Evolutionary conservation across 345 rosid species (phyloP).

Genomic region (Syzygium jambos): DNA sequence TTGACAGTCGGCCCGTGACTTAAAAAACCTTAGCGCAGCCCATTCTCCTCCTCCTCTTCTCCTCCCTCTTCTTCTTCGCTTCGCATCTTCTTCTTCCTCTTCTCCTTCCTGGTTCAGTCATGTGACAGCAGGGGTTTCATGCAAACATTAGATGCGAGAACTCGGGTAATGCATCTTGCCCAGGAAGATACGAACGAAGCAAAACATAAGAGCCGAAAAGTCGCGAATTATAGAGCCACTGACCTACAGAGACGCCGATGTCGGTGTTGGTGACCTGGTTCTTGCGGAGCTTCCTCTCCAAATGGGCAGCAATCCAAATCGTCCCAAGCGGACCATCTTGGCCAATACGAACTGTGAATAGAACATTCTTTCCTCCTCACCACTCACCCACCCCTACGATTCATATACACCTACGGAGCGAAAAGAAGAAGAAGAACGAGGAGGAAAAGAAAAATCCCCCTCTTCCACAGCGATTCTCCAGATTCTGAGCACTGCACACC

Average conservation of each 20-base stretch:
- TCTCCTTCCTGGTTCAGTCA: not conserved
- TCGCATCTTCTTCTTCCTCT: too few species aligned
- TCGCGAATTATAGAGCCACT: not conserved
- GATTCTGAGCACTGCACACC: not conserved
- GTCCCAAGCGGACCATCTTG: slow-evolving; percentile 99
- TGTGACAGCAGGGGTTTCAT: not conserved
- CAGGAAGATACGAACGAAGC: not conserved
- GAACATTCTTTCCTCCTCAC: slow-evolving; percentile 55
- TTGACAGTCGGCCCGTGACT: too few species aligned
- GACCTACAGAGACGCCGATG: slow-evolving; percentile 96
- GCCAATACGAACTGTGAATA: slow-evolving; percentile 99
- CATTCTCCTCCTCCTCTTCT: too few species aligned
- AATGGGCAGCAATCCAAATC: slow-evolving; percentile 99
- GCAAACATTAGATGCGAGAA: not conserved
- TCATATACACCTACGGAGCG: slow-evolving; percentile 15
- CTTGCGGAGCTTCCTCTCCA: slow-evolving; percentile 99
- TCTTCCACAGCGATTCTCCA: not conserved
- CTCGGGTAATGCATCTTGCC: not conserved
- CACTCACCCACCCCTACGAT: not conserved
- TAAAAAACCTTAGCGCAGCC: too few species aligned
- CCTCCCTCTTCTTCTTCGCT: too few species aligned
- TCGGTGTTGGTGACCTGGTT: slow-evolving; percentile 99
- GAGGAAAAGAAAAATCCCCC: not conserved
- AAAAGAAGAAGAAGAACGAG: not conserved
- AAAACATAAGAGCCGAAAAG: not conserved